phyloP scores from a whole-genome alignment of 345 rosid species.

The Hibiscus mutabilis region DNA sequence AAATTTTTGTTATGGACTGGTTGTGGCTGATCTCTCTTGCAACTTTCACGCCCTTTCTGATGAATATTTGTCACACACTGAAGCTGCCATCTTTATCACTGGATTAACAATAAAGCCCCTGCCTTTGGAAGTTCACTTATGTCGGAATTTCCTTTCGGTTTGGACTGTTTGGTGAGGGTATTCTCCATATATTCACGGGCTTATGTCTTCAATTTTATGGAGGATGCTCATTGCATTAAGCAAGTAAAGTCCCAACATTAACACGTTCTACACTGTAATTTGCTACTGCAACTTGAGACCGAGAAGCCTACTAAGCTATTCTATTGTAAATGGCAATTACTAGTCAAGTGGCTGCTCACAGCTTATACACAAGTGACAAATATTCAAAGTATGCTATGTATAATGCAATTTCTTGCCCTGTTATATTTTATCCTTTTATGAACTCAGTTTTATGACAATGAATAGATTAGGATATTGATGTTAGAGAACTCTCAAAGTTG shows the following conservation, averaged over 20 bases:
- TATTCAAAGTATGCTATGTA: not conserved
- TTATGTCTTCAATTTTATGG: not conserved
- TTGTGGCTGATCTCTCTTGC: not conserved
- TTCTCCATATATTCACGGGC: not conserved
- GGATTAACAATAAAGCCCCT: constrained; percentile 22
- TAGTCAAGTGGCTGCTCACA: not conserved
- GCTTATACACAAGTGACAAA: not conserved
- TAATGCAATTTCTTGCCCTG: not conserved
- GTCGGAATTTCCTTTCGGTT: constrained; percentile 10
- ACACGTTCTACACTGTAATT: not conserved
- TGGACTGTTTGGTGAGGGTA: constrained; percentile 8
- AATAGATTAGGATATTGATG: not conserved
- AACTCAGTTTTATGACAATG: not conserved
- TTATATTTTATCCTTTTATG: not conserved
- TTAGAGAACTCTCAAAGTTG: not conserved
- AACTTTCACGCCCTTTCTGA: constrained; percentile 1
- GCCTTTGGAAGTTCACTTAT: constrained; percentile 14
- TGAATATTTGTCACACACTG: constrained; percentile 6
- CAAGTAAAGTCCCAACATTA: not conserved
- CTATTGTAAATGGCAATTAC: not conserved
- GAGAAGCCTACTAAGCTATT: not conserved
- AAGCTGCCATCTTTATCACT: constrained; percentile 16
- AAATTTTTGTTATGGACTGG: no score
- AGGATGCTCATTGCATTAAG: not conserved
- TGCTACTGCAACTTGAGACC: not conserved